phyloP scores from a whole-genome alignment of 495 filamentous ascomycete genomes.

The Parathielavia appendiculata region DNA sequence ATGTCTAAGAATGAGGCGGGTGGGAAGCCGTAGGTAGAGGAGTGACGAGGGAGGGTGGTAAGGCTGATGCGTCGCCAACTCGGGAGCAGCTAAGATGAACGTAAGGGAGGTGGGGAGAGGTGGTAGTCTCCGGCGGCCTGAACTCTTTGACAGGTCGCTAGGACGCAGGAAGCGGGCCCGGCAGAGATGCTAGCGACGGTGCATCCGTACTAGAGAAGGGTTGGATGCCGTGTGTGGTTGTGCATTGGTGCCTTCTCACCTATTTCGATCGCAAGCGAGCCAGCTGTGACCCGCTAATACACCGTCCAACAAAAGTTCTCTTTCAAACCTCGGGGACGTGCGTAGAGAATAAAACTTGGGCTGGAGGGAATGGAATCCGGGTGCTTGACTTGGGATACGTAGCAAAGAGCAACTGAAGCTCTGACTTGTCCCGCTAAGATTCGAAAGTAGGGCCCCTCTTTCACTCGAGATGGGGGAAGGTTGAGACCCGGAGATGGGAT shows the following conservation, averaged over 20 bases:
- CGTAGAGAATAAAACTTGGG: background rate
- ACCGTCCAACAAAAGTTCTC: too few relatives aligned
- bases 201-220: conserved; percentile 5
- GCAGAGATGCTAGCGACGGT: background rate
- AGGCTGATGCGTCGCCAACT: conserved; percentile 30
- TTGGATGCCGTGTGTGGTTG: conserved; percentile 3
- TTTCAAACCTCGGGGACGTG: background rate
- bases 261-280: too few relatives aligned
- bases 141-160: conserved; percentile 3
- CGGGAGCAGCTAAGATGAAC: conserved; percentile 2
- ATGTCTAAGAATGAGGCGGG: conserved; percentile 13
- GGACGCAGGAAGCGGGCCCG: conserved; percentile 4
- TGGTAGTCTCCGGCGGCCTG: background rate
- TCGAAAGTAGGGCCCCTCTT: conserved; percentile 21
- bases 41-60: conserved; percentile 25
- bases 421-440: conserved; percentile 9
- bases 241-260: background rate
- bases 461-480: conserved; percentile 21
- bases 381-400: background rate
- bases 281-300: background rate
- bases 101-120: conserved; percentile 12
- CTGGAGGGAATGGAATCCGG: background rate
- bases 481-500: conserved; percentile 21
- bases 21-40: conserved; percentile 18
- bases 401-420: background rate